A percentile compares a stretch with the other conserved stretches of the same genome.
Conservation (phyloP, 495 filamentous ascomycete genomes). For the Pyrenula aspistea region DNA sequence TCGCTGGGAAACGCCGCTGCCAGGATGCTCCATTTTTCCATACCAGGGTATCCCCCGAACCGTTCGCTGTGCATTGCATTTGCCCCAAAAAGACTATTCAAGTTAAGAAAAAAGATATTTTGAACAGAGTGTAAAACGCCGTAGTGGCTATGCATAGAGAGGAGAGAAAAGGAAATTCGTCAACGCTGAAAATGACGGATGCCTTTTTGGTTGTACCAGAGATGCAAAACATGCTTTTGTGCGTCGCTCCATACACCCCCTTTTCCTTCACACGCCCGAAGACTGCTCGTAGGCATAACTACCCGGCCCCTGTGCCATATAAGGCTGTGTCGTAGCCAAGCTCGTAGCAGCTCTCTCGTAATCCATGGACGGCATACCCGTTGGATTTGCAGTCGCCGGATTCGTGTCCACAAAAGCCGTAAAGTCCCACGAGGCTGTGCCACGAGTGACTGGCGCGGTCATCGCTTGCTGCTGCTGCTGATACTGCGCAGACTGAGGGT, state of each 20-base stretch:
- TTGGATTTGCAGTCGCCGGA: not conserved
- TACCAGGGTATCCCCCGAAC: not conserved
- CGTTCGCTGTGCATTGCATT: not conserved
- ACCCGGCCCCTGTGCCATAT: not conserved
- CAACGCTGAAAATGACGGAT: not conserved
- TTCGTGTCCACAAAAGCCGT: conserved; percentile 1
- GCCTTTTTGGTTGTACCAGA: not conserved
- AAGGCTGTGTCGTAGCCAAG: not conserved
- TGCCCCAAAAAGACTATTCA: too few relatives aligned
- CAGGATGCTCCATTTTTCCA: not conserved
- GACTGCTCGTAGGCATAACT: not conserved
- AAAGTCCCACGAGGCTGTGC: not conserved
- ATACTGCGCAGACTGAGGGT: not conserved
- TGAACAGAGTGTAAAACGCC: not conserved
- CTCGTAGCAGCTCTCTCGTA: not conserved
- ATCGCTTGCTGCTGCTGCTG: not conserved
- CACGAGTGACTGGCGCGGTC: not conserved
- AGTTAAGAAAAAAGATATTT: not conserved
- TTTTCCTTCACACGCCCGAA: too few relatives aligned
- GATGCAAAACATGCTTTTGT: too few relatives aligned
- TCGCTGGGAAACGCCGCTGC: too few relatives aligned
- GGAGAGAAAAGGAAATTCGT: not conserved
- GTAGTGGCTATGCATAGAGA: not conserved
- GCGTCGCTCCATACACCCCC: too few relatives aligned
- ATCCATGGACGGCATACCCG: not conserved